These are phyloP conservation scores for Warburgia ugandensis DNA, from an alignment of 164 flowering plant genomes.

Conservation along the genomic window DNA sequence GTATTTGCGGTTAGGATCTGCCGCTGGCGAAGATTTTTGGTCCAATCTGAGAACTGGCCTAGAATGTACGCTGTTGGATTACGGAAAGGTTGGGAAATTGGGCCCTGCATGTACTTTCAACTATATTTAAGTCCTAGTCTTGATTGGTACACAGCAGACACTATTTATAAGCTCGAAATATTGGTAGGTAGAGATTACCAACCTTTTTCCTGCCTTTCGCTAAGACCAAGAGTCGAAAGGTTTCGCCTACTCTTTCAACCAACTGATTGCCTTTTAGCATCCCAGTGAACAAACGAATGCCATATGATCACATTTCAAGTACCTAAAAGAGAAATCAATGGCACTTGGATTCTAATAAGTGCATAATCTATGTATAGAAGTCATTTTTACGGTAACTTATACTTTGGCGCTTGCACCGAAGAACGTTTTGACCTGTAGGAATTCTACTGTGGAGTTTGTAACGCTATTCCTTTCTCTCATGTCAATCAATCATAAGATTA, in stretches of 20 bases:
- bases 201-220: neutral
- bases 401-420: constrained; percentile 1
- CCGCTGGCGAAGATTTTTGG: too few relatives aligned
- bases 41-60: too few relatives aligned
- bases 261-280: neutral
- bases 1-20: too few relatives aligned
- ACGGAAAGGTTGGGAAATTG: too few relatives aligned
- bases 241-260: neutral
- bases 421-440: neutral
- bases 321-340: too few relatives aligned
- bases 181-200: neutral
- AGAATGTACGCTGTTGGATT: too few relatives aligned
- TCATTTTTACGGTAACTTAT: neutral
- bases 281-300: neutral
- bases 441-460: neutral
- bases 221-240: neutral
- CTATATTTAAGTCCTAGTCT: too few relatives aligned
- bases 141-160: too few relatives aligned
- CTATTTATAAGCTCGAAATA: too few relatives aligned
- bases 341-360: too few relatives aligned
- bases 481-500: constrained; percentile 15
- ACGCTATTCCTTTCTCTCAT: neutral
- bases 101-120: too few relatives aligned
- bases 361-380: neutral
- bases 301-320: neutral